Evolutionary conservation across 306 rosid genomes (phyloP).

Genomic region (Quercus parvula): DNA sequence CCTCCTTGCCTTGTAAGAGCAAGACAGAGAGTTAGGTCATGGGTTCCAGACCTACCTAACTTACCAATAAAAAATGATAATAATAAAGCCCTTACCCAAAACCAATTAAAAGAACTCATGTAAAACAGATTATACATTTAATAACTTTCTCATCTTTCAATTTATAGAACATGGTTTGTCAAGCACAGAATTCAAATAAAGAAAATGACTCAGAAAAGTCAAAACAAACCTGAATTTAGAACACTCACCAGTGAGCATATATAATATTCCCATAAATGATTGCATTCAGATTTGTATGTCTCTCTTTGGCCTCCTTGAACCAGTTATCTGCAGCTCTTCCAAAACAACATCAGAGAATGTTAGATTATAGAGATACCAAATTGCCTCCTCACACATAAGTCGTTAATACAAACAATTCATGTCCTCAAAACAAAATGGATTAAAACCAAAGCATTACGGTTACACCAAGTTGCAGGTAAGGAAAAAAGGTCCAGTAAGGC

Average conservation of each 20-base stretch:
- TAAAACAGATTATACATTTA: neutral
- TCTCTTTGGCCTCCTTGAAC: constrained; percentile 89
- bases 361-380: constrained; percentile 32
- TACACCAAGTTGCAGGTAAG: constrained; percentile 1
- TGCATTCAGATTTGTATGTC: constrained; percentile 67
- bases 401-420: constrained; percentile 9
- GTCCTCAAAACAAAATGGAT: constrained; percentile 13
- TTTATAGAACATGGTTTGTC: neutral
- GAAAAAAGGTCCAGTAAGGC: neutral
- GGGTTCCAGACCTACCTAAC: neutral
- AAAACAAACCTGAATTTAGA: constrained; percentile 6
- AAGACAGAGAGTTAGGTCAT: neutral
- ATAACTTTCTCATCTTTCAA: neutral
- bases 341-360: constrained; percentile 45
- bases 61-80: neutral
- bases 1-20: neutral
- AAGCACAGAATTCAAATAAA: neutral
- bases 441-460: constrained; percentile 2
- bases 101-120: neutral
- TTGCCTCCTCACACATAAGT: neutral
- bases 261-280: constrained; percentile 84
- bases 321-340: constrained; percentile 98
- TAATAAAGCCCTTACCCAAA: neutral
- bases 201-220: constrained; percentile 7
- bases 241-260: constrained; percentile 85